Evolutionary conservation across 345 rosid genomes (phyloP).

Genomic region (Stellera chamaejasme): DNA sequence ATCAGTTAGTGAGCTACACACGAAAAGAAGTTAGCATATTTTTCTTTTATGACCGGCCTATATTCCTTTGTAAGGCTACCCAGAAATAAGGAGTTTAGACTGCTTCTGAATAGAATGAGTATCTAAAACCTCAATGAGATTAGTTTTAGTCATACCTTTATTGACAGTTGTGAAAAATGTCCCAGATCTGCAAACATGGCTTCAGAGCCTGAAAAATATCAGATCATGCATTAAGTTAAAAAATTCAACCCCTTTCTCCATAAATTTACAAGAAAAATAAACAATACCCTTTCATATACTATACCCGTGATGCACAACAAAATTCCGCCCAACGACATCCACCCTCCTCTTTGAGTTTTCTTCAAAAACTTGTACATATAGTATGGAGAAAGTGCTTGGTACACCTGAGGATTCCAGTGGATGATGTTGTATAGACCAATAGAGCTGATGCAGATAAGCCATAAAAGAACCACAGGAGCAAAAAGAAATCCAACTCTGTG

Average conservation of each 20-base stretch:
- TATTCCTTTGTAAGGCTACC: too few relatives aligned
- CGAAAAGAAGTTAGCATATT: too few relatives aligned
- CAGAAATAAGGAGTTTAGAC: too few relatives aligned
- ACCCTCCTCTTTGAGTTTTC: conserved; percentile 73
- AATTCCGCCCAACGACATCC: conserved; percentile 97
- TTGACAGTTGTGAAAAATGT: conserved; percentile 81
- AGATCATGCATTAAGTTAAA: not conserved
- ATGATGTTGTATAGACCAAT: conserved; percentile 71
- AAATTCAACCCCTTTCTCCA: not conserved
- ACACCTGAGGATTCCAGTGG: conserved; percentile 84
- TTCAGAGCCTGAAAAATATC: conserved; percentile 51
- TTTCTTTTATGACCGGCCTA: too few relatives aligned
- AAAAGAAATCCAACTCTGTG: conserved; percentile 86
- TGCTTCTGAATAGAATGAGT: not conserved
- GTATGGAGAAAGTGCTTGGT: conserved; percentile 72
- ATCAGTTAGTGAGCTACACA: too few relatives aligned
- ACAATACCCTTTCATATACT: too few relatives aligned
- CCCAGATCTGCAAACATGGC: conserved; percentile 99
- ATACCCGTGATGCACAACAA: conserved; percentile 95
- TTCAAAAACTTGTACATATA: conserved; percentile 71
- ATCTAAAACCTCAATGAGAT: not conserved
- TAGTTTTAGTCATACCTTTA: conserved; percentile 39
- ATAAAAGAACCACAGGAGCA: conserved; percentile 66
- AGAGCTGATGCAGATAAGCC: conserved; percentile 77
- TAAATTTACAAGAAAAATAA: not conserved